Evolutionary conservation across 148 eudicot genomes (phyloP), one percentile per base, ranked within the genome.

Genomic region (Persicaria maculosa): DNA sequence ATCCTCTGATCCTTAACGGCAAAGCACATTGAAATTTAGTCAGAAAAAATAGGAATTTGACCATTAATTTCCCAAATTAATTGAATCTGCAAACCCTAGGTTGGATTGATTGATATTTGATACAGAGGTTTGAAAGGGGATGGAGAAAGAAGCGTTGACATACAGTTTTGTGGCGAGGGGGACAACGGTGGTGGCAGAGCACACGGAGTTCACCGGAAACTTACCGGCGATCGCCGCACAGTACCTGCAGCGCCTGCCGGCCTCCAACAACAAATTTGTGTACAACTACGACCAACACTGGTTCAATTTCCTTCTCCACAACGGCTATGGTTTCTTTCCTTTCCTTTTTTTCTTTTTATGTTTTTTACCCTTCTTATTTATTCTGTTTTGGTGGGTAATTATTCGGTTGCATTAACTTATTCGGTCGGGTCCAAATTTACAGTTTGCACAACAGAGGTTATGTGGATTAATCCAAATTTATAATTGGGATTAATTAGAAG

Each of bases 191-290:
- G 17, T 72, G 57, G 74, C 74, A 10, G 74, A 72, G 58, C 22
- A 72, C 25, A 48, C 74, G 4, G 58, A 48, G 74, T 48, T 72
- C 57, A 48, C 74, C 40, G 58, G 74, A 6, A 48, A 72, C 57
- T 72, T 72, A 9, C 74, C 74, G n/a, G 74, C 44, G 9, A 47
- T 72, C 53, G 74, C 74, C 9, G 74, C 74, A 4, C 74, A 72
- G 44, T 72, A 55, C 16, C 22, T 72, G 53, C 74, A 72, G 10
- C 53, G 44, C 4, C 57, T 72, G 19, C 74, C 74, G 53, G 36
- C 74, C 9, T 47, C 74, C 1, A 48, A 72, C 44, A 48, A 48
- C 16, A 72, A 72, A 47, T 72, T 72, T 36, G 57, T 36, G 47
- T 72, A 48, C 54, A 50, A 19, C 19, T 72, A 8, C 2, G 74